Evolutionary conservation across 805 yeast species (phyloP).

Genomic region (Zygoascus tannicola): DNA sequence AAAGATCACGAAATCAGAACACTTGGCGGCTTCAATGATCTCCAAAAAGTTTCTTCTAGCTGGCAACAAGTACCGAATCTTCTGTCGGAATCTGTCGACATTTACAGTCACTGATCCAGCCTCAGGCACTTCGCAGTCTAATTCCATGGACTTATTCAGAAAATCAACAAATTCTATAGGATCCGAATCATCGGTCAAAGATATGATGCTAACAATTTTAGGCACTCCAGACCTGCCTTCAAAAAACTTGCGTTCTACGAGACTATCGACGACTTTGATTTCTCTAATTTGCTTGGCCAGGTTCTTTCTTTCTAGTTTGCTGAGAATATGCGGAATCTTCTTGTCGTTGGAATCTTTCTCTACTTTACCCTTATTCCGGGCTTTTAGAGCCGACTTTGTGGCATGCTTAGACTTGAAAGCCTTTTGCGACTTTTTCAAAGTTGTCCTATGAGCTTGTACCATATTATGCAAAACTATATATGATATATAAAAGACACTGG

Average conservation of each 20-base stretch:
- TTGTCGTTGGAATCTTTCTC: conserved; percentile 45
- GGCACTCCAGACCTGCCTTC: conserved; percentile 76
- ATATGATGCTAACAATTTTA: conserved; percentile 70
- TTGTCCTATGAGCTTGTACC: conserved; percentile 71
- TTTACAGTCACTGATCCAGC: conserved; percentile 15
- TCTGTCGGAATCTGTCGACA: conserved; percentile 62
- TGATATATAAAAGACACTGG: no score
- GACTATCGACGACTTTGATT: conserved; percentile 54
- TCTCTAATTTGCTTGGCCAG: conserved; percentile 66
- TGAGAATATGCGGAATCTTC: conserved; percentile 9
- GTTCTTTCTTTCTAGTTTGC: conserved; percentile 55
- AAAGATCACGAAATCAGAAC: conserved; percentile 82
- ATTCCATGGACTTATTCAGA: conserved; percentile 19
- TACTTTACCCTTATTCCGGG: conserved; percentile 71
- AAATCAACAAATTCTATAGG: conserved; percentile 21
- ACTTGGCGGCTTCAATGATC: conserved; percentile 76
- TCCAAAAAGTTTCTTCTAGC: conserved; percentile 53
- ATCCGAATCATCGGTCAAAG: conserved; percentile 65
- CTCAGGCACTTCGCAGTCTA: conserved; percentile 11
- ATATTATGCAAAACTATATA: no score
- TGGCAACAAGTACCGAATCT: conserved; percentile 56
- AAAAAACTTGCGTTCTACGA: conserved; percentile 57
- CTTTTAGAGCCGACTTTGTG: conserved; percentile 78
- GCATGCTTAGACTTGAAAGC: conserved; percentile 88
- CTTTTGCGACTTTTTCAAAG: conserved; percentile 77